Percentiles rank a stretch among this genome's conserved stretches.
phyloP scores from a whole-genome alignment of 1,284 basidiomycete genomes.

The Rhodotorula glutinis region DNA sequence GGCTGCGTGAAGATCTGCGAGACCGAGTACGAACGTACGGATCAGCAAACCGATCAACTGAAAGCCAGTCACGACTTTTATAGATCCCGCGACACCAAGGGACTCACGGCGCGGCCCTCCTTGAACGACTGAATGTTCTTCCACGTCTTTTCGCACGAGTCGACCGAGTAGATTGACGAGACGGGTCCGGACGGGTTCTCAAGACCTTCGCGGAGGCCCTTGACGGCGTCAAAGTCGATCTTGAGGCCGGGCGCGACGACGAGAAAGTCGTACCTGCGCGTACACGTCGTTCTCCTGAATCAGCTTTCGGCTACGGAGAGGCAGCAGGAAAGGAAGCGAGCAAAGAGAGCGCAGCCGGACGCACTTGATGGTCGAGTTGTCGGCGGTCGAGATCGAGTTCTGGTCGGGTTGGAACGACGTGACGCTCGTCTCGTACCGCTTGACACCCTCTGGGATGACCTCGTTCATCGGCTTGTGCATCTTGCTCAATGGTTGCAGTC shows the following conservation, averaged over 20 bases:
- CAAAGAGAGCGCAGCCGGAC: slow-evolving; percentile 45
- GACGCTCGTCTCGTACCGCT: slow-evolving; percentile 71
- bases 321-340: neutral
- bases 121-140: slow-evolving; percentile 70
- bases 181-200: slow-evolving; percentile 74
- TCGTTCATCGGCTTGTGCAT: slow-evolving; percentile 66
- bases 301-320: neutral
- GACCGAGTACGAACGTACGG: neutral
- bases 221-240: slow-evolving; percentile 68
- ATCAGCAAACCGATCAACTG: no score
- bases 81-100: no score
- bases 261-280: slow-evolving; percentile 73
- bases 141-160: slow-evolving; percentile 84
- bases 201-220: slow-evolving; percentile 75
- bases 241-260: slow-evolving; percentile 86
- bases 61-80: no score
- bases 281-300: no score
- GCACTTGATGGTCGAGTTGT: slow-evolving; percentile 72
- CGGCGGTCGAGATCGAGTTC: slow-evolving; percentile 67
- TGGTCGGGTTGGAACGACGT: slow-evolving; percentile 68
- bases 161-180: slow-evolving; percentile 87
- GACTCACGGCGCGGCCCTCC: slow-evolving; percentile 62
- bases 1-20: slow-evolving; percentile 84
- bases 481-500: slow-evolving; percentile 64
- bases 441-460: slow-evolving; percentile 70